Conservation (phyloP, 257 asterid species). For the Scutellaria baicalensis region DNA sequence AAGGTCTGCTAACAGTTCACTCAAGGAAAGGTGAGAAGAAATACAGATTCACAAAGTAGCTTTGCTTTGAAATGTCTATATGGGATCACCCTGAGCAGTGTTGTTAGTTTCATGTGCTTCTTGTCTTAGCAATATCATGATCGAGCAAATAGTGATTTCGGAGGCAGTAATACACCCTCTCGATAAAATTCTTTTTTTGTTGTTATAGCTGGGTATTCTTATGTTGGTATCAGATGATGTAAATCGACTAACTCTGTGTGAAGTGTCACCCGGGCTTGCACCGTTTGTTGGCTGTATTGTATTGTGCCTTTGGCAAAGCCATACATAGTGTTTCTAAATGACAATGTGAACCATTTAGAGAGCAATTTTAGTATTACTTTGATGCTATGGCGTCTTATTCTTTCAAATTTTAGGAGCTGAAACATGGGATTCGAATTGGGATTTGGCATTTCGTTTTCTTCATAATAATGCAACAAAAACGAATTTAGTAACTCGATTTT, state of each 20-base stretch:
- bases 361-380: neutral
- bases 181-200: slow-evolving; percentile 14
- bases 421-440: too few relatives aligned
- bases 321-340: neutral
- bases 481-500: too few relatives aligned
- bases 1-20: slow-evolving; percentile 43
- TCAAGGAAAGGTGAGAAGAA: slow-evolving; percentile 40
- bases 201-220: slow-evolving; percentile 16
- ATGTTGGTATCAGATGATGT: slow-evolving; percentile 12
- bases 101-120: neutral
- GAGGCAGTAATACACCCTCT: neutral
- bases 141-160: slow-evolving; percentile 5
- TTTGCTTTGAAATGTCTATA: neutral
- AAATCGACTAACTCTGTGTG: slow-evolving; percentile 4
- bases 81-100: neutral
- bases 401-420: too few relatives aligned
- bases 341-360: neutral
- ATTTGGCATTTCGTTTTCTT: too few relatives aligned
- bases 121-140: neutral
- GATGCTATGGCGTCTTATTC: neutral
- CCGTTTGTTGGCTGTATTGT: slow-evolving; percentile 1
- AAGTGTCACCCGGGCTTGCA: neutral
- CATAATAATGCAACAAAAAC: too few relatives aligned
- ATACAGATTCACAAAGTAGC: neutral
- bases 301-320: neutral